phyloP scores from a whole-genome alignment of 2,329 filamentous ascomycete genomes.

The Trichoderma endophyticum region DNA sequence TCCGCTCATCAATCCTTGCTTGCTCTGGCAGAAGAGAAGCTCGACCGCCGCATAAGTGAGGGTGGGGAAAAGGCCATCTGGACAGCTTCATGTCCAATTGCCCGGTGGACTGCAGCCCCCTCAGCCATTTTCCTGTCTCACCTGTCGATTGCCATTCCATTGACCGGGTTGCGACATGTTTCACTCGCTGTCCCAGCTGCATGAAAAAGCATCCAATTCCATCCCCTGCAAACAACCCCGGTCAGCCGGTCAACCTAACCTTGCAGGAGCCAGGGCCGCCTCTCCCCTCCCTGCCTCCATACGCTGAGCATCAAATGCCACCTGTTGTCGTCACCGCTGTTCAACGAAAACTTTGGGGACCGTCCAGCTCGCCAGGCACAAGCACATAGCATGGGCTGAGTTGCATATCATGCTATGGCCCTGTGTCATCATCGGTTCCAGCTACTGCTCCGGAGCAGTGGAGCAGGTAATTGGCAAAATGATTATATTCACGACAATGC shows the following conservation, averaged over 20 bases:
- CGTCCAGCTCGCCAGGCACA: constrained; percentile 5
- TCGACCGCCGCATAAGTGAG: not conserved
- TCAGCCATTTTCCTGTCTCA: constrained; percentile 6
- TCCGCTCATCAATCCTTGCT: not conserved
- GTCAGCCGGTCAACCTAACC: constrained; percentile 15
- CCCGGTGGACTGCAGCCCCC: not conserved
- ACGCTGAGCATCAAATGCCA: not conserved
- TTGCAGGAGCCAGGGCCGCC: constrained; percentile 7
- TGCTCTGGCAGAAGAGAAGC: not conserved
- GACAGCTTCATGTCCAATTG: constrained; percentile 1
- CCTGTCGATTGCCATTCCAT: not conserved
- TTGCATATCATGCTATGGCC: not conserved
- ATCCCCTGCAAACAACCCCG: constrained; percentile 8
- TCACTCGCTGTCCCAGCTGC: constrained; percentile 8
- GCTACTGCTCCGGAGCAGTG: constrained; percentile 2
- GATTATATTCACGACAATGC: not conserved
- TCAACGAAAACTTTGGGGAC: not conserved
- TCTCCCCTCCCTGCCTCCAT: constrained; percentile 13
- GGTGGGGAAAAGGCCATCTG: constrained; percentile 1
- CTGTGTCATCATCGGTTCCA: not conserved
- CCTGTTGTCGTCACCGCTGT: constrained; percentile 9
- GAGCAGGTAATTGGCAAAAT: not conserved
- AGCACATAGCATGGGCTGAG: constrained; percentile 1
- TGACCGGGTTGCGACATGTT: constrained; percentile 12
- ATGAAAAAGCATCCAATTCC: constrained; percentile 17